Base-by-base conservation (phyloP, 2,329 filamentous ascomycete genomes). In the Colletotrichum salicis region DNA sequence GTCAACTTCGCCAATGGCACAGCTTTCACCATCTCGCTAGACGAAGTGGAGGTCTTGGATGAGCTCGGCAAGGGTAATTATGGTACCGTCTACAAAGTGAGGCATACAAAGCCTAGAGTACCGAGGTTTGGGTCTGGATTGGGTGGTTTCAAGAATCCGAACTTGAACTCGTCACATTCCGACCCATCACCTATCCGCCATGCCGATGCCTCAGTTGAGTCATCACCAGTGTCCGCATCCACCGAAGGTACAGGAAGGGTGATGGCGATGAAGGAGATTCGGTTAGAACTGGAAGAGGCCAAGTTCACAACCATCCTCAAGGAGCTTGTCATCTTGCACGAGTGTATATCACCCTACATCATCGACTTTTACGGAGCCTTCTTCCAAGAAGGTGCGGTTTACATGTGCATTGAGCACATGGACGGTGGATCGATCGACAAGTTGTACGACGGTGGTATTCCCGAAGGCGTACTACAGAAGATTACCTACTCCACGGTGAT, bases 351-450 rank as follows among this genome's bases (percentile, higher is more conserved):
- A 2, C 96, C 96, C 0, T 97, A 96, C 82, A 98, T 99, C 76
- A 96, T 99, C 81, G 96, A 99, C 79, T 99, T 99, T 78, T 99
- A 98, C 80, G 96, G 96, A 1, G 96, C 96, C 5, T 99, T 99
- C 81, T 99, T 98, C 86, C 96, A 99, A 79, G 96, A 99, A 84
- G 96, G 96, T 33, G 96, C 96, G 0, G 96, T 99, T 1, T 99
- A 99, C 82, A 98, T 99, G 81, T 99, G 96, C 83, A 97, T 99
- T 81, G 96, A 99, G 83, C 97, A 95, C 83, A 99, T 99, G 96
- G 95, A 99, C 79, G 96, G 96, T 58, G 96, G 96, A 8, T 98
- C 95, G 48, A 95, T 98, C 79, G 96, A 99, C 86, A 98, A 98
- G 82, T 84, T 99, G 13, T 99, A 99, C 80, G 89, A 89, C 12